Base-by-base conservation (phyloP, 768 basidiomycete genomes). In the Trichaptum fuscoviolaceum region DNA sequence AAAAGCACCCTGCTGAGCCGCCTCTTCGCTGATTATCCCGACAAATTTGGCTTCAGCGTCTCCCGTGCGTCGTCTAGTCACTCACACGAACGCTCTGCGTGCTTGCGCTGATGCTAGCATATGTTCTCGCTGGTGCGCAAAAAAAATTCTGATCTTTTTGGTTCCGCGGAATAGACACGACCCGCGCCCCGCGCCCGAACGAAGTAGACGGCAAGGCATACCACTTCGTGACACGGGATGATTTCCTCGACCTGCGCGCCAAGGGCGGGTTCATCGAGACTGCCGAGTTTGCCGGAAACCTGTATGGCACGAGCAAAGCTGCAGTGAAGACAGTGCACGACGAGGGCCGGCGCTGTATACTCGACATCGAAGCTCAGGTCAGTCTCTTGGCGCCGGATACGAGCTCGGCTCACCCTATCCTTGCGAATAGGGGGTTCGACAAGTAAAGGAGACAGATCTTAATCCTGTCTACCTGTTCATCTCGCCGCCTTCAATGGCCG, bases 321-420 rank as follows among this genome's bases (percentile, higher is more conserved):
- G 88, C 95, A 24, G 87, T 99, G 34, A 79, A 82, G 35, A 81
- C 83, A 34, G 89, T 97, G 27, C 82, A 86, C 36, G 76, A 82
- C 20, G 80, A 84, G 2, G 93, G 92, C 18, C 85, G 84, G 68
- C 87, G 93, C 15, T 98, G 96, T 75, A 89, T 99, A 67, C 84
- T 99, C 52, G 96, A 99, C 75, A 99, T 99, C 67, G 96, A 99
- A 73, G 89, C 92, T 10, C 96, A 99, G 89, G 94, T 92, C 74
- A 66, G 81, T 78, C 61, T 23, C 35, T 57, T 17, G 57, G 35
- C 20, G n/a, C 30, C 34, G 20, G 26, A 5, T 66, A 26, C 27
- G 17, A 9, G 63, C 26, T 52, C 10, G 63, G 24, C 63, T 27
- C 36, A 36, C 36, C 18, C 23, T 3, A 6, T 34, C 30, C 23